Base-by-base conservation (phyloP, 257 asterid species). In the Leptodermis oblonga region DNA sequence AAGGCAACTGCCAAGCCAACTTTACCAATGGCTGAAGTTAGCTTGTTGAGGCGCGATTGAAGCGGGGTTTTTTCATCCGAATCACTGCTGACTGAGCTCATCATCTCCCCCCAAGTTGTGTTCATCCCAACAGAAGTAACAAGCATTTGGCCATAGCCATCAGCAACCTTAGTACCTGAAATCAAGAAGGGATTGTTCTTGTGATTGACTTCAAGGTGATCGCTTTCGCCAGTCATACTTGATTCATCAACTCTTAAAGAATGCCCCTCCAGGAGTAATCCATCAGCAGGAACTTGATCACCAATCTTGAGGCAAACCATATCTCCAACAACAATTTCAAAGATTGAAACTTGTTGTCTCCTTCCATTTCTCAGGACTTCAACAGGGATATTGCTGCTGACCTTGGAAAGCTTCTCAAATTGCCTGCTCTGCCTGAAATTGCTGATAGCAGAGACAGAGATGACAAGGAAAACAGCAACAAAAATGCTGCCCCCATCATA, bases 61-160 rank as follows among this genome's bases (percentile, higher is more conserved):
- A 86, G 80, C 1, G 91, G 91, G 3, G 88, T 86, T 68, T 77
- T 78, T 59, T 79, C 88, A 3, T 71, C 68, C 7, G 78, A 53
- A 22, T 70, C 73, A 0, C 72, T 36, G 55, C 78, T 74, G 3
- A 86, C 82, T 7, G 76, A 7, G 66, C 81, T 82, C 82, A 85
- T 85, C 88, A 83, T 81, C 67, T 79, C 84, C 0, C 88, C 88
- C 91, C 91, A 86, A 9, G 79, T 61, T 20, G 80, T 74, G 73
- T 84, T 74, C 82, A 76, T 74, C 4, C 83, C 83, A 41, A 81
- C 86, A 15, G 86, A 75, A 2, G 84, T 79, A 9, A 84, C 84
- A 23, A 84, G 72, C 86, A 84, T 79, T 43, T 59, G 68, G n/a
- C 75, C 88, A 54, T 81, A 81, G 10, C 88, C 80, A 72, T 77